These are phyloP conservation scores for Aspergillus diversus DNA, from an alignment of 495 filamentous ascomycete species.

Conservation along the genomic window DNA sequence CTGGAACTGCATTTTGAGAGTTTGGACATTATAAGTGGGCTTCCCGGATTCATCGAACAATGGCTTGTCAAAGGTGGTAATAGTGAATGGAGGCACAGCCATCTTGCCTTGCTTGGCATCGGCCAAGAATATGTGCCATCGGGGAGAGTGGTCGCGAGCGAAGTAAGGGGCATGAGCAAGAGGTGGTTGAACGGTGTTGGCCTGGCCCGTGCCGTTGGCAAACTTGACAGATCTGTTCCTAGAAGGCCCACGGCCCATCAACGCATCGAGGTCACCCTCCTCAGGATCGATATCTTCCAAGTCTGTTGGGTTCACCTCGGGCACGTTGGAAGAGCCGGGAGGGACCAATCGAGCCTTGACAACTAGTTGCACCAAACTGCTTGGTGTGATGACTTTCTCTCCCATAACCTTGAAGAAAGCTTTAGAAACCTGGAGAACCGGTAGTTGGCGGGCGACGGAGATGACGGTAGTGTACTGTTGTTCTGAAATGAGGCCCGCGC, in stretches of 20 bases:
- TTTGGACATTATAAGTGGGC: slow-evolving; percentile 90
- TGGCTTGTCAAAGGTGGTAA: slow-evolving; percentile 86
- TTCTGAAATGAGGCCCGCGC: slow-evolving; percentile 71
- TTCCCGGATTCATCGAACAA: slow-evolving; percentile 72
- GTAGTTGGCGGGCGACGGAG: slow-evolving; percentile 77
- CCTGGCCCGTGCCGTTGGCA: slow-evolving; percentile 56
- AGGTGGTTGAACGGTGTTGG: slow-evolving; percentile 73
- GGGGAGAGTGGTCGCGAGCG: slow-evolving; percentile 82
- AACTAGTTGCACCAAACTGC: slow-evolving; percentile 89
- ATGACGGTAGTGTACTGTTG: slow-evolving; percentile 77
- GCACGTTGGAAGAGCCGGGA: slow-evolving; percentile 74
- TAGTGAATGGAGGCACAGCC: slow-evolving; percentile 91
- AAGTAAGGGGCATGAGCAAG: slow-evolving; percentile 89
- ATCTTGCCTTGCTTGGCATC: slow-evolving; percentile 93
- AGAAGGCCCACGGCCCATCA: slow-evolving; percentile 74
- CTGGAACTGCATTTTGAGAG: slow-evolving; percentile 95
- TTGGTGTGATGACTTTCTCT: slow-evolving; percentile 90
- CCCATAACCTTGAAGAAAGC: slow-evolving; percentile 98
- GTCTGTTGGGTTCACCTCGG: slow-evolving; percentile 73
- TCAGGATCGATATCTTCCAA: slow-evolving; percentile 90
- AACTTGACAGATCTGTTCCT: slow-evolving; percentile 61
- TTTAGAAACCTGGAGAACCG: slow-evolving; percentile 81
- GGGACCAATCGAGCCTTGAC: slow-evolving; percentile 94
- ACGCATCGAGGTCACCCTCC: slow-evolving; percentile 87
- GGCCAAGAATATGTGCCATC: slow-evolving; percentile 91